A percentile compares a stretch with the other conserved stretches of the same genome.
Conservation (phyloP, 192 early-diverging fungal species). For the Entomortierella beljakovae region DNA sequence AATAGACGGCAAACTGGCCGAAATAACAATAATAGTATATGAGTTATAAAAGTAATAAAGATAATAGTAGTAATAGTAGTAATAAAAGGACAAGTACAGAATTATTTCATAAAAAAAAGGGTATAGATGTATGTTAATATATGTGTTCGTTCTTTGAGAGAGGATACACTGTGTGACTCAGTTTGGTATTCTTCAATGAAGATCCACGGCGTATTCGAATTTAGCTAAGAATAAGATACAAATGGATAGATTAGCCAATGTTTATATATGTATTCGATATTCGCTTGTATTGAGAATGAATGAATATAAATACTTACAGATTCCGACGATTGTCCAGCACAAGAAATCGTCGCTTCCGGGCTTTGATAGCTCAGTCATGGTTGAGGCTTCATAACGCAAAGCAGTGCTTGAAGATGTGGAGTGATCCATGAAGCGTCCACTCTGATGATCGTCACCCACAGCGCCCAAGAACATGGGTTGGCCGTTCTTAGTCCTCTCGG, state of each 20-base stretch:
- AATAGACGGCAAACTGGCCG: not conserved
- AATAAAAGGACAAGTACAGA: constrained; percentile 1
- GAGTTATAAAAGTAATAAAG: not conserved
- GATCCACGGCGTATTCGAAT: constrained; percentile 42
- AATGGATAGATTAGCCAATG: constrained; percentile 6
- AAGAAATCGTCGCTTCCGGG: constrained; percentile 73
- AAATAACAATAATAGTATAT: not conserved
- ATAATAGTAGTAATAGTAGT: not conserved
- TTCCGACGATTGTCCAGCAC: constrained; percentile 89
- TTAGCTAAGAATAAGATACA: constrained; percentile 26
- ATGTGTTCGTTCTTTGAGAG: not conserved
- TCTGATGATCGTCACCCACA: constrained; percentile 53
- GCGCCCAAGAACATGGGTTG: constrained; percentile 58
- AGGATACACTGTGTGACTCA: not conserved
- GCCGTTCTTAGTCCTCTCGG: constrained; percentile 38
- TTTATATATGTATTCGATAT: not conserved
- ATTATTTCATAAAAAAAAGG: not conserved
- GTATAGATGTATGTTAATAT: constrained; percentile 9
- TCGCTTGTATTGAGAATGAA: not conserved
- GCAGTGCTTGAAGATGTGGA: constrained; percentile 30
- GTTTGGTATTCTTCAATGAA: constrained; percentile 17
- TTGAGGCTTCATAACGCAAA: constrained; percentile 33
- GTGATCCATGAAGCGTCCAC: constrained; percentile 49
- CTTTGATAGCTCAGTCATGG: constrained; percentile 29
- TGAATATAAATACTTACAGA: constrained; percentile 71